Evolutionary conservation across 768 basidiomycete species (phyloP).

Genomic region (Lactarius vividus): DNA sequence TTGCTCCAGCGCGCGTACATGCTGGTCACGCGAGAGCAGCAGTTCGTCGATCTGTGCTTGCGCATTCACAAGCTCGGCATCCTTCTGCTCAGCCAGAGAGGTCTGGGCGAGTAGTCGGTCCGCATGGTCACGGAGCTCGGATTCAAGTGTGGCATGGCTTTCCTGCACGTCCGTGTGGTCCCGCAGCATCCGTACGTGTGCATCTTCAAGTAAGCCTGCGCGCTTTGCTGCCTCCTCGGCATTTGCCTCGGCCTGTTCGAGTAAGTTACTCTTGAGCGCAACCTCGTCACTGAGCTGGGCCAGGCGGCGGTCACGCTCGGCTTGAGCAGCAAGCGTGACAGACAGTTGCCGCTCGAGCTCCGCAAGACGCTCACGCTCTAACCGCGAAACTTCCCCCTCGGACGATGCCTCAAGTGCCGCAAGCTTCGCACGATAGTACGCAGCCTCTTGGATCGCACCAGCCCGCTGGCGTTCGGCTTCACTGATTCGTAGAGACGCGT

Average conservation of each 20-base stretch:
- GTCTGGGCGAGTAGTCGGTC: slow-evolving; percentile 72
- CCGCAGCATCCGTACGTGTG: slow-evolving; percentile 59
- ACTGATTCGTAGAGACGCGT: slow-evolving; percentile 70
- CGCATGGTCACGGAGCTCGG: slow-evolving; percentile 68
- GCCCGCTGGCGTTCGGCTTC: slow-evolving; percentile 76
- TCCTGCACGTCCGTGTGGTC: slow-evolving; percentile 71
- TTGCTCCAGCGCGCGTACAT: slow-evolving; percentile 85
- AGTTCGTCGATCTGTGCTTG: slow-evolving; percentile 73
- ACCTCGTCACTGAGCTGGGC: slow-evolving; percentile 70
- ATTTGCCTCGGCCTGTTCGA: slow-evolving; percentile 76
- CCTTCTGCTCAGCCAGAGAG: slow-evolving; percentile 70
- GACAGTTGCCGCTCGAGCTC: slow-evolving; percentile 74
- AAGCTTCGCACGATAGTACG: slow-evolving; percentile 95
- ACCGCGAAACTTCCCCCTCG: slow-evolving; percentile 57
- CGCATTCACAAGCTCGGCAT: slow-evolving; percentile 68
- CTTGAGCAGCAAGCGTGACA: slow-evolving; percentile 58
- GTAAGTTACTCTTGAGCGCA: slow-evolving; percentile 72
- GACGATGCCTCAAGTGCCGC: slow-evolving; percentile 74
- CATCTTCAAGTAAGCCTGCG: slow-evolving; percentile 69
- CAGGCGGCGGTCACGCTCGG: slow-evolving; percentile 65
- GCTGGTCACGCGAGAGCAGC: slow-evolving; percentile 68
- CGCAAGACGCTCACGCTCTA: slow-evolving; percentile 75
- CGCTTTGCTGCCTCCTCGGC: slow-evolving; percentile 72
- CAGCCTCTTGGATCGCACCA: slow-evolving; percentile 88
- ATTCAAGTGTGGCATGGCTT: slow-evolving; percentile 56